Conservation (phyloP, 345 rosid genomes). For the Citrus sp. region DNA sequence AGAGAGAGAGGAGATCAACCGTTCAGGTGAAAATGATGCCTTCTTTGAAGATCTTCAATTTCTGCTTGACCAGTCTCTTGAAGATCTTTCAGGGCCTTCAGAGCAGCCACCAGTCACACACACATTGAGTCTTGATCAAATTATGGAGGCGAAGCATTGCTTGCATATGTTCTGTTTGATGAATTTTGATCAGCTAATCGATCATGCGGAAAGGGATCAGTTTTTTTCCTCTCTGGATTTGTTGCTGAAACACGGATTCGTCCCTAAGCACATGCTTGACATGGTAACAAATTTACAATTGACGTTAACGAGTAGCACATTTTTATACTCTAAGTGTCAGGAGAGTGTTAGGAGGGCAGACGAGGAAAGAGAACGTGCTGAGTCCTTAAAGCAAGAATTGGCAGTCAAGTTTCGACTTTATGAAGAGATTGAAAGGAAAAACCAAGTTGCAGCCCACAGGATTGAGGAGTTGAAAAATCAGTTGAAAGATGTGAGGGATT, state of each 20-base stretch:
- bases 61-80: background rate
- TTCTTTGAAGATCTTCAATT: background rate
- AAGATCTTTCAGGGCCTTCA: background rate
- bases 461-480: background rate
- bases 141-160: background rate
- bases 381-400: background rate
- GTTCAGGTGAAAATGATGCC: background rate
- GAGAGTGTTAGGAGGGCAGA: background rate
- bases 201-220: background rate
- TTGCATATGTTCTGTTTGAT: background rate
- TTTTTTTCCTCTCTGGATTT: constrained; percentile 2
- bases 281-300: background rate
- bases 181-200: background rate
- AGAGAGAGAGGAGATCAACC: background rate
- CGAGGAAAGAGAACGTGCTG: background rate
- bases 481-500: background rate
- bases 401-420: background rate
- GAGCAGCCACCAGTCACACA: background rate
- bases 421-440: background rate
- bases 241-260: background rate
- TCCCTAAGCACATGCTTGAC: background rate
- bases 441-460: background rate
- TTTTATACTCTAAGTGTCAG: background rate
- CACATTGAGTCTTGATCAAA: background rate
- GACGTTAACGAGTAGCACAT: background rate